phyloP scores from a whole-genome alignment of 1,284 basidiomycete genomes.

The Naganishia sp. region DNA sequence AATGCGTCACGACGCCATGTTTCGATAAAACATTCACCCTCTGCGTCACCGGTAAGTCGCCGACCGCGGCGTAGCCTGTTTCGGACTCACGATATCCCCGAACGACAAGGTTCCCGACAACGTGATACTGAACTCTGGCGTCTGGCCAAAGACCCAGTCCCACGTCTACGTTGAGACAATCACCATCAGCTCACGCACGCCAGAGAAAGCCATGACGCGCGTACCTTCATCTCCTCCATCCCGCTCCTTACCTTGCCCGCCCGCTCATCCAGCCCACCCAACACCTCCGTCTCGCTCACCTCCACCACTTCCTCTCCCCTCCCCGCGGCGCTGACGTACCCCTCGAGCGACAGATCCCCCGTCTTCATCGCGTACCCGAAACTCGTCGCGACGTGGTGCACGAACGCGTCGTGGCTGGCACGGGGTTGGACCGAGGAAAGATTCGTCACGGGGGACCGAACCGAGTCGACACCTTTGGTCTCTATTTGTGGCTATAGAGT shows the following conservation, averaged over 20 bases:
- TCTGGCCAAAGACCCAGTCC: slow-evolving; percentile 93
- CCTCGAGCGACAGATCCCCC: slow-evolving; percentile 16
- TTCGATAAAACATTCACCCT: slow-evolving; percentile 52
- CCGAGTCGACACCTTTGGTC: slow-evolving; percentile 84
- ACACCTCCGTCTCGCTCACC: slow-evolving; percentile 55
- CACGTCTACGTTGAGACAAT: slow-evolving; percentile 63
- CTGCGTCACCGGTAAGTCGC: slow-evolving; percentile 52
- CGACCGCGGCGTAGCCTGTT: slow-evolving; percentile 58
- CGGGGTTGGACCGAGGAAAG: slow-evolving; percentile 60
- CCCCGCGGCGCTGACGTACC: slow-evolving; percentile 33
- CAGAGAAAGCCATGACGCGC: slow-evolving; percentile 43
- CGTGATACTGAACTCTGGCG: slow-evolving; percentile 76
- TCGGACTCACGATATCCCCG: slow-evolving; percentile 55
- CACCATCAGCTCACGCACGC: not conserved
- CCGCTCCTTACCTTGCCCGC: slow-evolving; percentile 62
- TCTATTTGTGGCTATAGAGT: slow-evolving; percentile 54
- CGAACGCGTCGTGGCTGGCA: slow-evolving; percentile 70
- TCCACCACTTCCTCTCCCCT: slow-evolving; percentile 55
- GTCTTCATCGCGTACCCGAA: slow-evolving; percentile 64
- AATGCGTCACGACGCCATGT: slow-evolving; percentile 55
- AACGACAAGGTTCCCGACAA: slow-evolving; percentile 43
- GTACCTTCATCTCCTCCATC: slow-evolving; percentile 69
- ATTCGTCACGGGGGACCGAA: slow-evolving; percentile 88
- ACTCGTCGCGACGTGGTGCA: slow-evolving; percentile 71
- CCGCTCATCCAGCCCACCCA: slow-evolving; percentile 58